phyloP scores from a whole-genome alignment of 2,329 filamentous ascomycete species.

The Pseudogymnoascus sp. region DNA sequence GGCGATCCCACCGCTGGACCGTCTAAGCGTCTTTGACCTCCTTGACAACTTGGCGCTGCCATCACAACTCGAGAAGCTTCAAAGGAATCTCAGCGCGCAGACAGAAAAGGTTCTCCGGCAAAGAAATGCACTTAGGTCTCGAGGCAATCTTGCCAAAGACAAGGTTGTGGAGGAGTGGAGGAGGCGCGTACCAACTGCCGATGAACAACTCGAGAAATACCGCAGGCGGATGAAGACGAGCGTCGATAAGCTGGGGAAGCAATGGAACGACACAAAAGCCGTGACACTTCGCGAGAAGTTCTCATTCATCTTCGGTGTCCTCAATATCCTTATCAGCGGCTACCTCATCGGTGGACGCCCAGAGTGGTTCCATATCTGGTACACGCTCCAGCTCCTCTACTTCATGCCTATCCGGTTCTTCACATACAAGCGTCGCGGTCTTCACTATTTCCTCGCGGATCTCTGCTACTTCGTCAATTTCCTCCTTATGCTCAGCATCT shows the following conservation, averaged over 20 bases:
- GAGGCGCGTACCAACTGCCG: slow-evolving; percentile 72
- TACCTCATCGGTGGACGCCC: slow-evolving; percentile 84
- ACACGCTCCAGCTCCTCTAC: slow-evolving; percentile 75
- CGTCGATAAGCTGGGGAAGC: slow-evolving; percentile 76
- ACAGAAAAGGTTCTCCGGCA: slow-evolving; percentile 78
- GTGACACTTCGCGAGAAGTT: slow-evolving; percentile 89
- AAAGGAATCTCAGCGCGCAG: slow-evolving; percentile 72
- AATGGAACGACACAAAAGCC: slow-evolving; percentile 82
- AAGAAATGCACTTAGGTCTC: slow-evolving; percentile 68
- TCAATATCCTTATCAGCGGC: slow-evolving; percentile 95
- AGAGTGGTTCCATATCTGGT: slow-evolving; percentile 87
- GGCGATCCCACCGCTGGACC: slow-evolving; percentile 76
- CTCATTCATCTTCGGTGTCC: slow-evolving; percentile 88
- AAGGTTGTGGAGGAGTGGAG: slow-evolving; percentile 91
- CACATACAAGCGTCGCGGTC: slow-evolving; percentile 82
- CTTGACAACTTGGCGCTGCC: slow-evolving; percentile 89
- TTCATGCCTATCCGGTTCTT: slow-evolving; percentile 96
- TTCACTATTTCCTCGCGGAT: slow-evolving; percentile 95
- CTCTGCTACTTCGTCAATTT: slow-evolving; percentile 98
- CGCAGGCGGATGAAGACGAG: slow-evolving; percentile 75
- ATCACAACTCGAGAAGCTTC: slow-evolving; percentile 83
- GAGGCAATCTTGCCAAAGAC: slow-evolving; percentile 70
- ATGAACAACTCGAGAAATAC: slow-evolving; percentile 90
- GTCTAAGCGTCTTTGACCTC: slow-evolving; percentile 83
- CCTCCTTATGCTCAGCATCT: slow-evolving; percentile 70